Evolutionary conservation across 768 basidiomycete species (phyloP).

Genomic region (Boletus eberwhitei): DNA sequence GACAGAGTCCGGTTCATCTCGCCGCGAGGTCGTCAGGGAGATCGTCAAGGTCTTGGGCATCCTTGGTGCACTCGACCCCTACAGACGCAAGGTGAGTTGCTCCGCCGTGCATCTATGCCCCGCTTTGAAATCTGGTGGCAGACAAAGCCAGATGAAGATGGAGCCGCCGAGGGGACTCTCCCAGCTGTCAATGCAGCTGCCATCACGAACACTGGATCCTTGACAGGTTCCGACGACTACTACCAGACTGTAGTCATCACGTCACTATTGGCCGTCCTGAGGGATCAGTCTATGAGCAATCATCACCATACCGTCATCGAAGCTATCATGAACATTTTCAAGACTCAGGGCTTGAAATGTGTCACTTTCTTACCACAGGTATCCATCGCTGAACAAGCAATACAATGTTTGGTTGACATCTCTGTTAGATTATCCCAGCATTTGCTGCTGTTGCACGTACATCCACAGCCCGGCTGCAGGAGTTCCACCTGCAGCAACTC

Average conservation of each 20-base stretch:
- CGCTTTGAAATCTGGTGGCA: slow-evolving; percentile 23
- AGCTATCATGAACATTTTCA: slow-evolving; percentile 98
- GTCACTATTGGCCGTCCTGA: slow-evolving; percentile 79
- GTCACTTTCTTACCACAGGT: slow-evolving; percentile 94
- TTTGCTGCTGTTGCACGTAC: slow-evolving; percentile 85
- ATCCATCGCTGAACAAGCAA: slow-evolving; percentile 4
- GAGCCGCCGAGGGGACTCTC: slow-evolving; percentile 53
- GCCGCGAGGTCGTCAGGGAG: slow-evolving; percentile 90
- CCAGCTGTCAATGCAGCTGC: slow-evolving; percentile 68
- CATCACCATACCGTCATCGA: slow-evolving; percentile 95
- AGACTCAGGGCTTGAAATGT: slow-evolving; percentile 95
- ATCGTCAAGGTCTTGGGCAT: slow-evolving; percentile 95
- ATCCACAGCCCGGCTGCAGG: slow-evolving; percentile 79
- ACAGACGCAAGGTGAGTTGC: slow-evolving; percentile 76
- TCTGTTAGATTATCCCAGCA: slow-evolving; percentile 82
- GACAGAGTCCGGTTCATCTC: slow-evolving; percentile 70
- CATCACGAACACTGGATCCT: slow-evolving; percentile 55
- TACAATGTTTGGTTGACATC: slow-evolving; percentile 7
- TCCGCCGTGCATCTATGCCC: neutral
- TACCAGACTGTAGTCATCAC: slow-evolving; percentile 96
- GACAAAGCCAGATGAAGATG: slow-evolving; percentile 64
- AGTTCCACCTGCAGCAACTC: slow-evolving; percentile 92
- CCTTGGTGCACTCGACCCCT: slow-evolving; percentile 94
- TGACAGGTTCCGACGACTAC: slow-evolving; percentile 83
- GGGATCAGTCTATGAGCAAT: slow-evolving; percentile 80